These are phyloP conservation scores for Polysphondylium violaceum DNA, from an alignment of 78 protist species.

Conservation along the genomic window DNA sequence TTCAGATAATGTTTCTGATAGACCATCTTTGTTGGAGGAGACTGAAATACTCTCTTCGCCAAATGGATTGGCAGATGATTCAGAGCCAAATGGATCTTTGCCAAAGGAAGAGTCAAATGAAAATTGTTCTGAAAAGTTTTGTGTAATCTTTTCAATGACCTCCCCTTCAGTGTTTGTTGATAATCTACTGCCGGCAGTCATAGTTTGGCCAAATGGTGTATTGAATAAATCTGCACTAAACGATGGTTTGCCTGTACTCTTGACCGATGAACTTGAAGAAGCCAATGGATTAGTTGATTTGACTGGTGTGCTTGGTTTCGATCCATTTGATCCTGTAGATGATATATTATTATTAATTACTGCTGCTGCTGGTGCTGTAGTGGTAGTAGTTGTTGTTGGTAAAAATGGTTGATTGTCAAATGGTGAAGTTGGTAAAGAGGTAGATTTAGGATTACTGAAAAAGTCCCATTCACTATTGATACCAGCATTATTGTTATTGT, in stretches of 20 bases:
- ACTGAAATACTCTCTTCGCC: conserved; percentile 18
- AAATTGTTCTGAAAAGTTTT: conserved; percentile 1
- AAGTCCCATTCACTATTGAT: conserved; percentile 25
- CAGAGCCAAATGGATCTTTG: conserved; percentile 40
- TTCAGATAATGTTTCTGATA: conserved; percentile 48
- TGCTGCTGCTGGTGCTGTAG: not conserved
- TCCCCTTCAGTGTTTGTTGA: too few species aligned
- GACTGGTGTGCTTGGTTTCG: not conserved
- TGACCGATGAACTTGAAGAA: conserved; percentile 21
- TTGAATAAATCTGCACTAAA: too few species aligned
- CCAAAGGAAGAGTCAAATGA: conserved; percentile 23
- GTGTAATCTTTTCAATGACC: too few species aligned
- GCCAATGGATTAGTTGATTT: conserved; percentile 2
- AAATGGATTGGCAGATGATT: conserved; percentile 27
- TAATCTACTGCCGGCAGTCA: too few species aligned
- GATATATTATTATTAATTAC: conserved; percentile 12
- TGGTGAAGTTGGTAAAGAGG: conserved; percentile 44
- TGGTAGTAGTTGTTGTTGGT: not conserved
- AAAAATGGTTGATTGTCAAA: not conserved
- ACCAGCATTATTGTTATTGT: not conserved
- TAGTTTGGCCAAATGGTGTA: too few species aligned
- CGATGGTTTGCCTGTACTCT: too few species aligned
- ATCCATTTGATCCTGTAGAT: not conserved
- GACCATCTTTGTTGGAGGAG: conserved; percentile 35
- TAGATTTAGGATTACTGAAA: conserved; percentile 6